Evolutionary conservation across 208 protist species (phyloP).

Genomic region (Wallacemonas rigidus): DNA sequence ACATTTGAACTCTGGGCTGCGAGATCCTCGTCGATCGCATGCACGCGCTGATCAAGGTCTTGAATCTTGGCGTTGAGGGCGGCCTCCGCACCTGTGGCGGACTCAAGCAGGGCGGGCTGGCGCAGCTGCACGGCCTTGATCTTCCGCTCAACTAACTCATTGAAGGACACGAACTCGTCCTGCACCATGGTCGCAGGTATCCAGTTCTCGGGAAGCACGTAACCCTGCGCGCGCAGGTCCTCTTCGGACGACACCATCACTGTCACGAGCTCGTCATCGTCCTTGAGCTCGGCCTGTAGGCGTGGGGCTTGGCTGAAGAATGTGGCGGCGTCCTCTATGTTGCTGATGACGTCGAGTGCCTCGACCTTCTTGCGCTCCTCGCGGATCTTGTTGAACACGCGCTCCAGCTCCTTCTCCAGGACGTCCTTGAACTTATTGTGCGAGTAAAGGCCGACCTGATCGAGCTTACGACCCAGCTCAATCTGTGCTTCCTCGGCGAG

Average conservation of each 20-base stretch:
- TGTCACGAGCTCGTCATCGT: constrained; percentile 50
- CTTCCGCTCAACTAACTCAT: constrained; percentile 92
- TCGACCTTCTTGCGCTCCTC: constrained; percentile 69
- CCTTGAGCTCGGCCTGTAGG: constrained; percentile 76
- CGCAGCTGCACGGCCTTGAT: constrained; percentile 87
- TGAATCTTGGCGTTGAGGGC: constrained; percentile 62
- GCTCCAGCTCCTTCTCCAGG: constrained; percentile 68
- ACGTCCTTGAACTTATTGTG: constrained; percentile 85
- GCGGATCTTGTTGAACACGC: constrained; percentile 49
- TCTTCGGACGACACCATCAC: constrained; percentile 83
- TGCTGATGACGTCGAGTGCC: constrained; percentile 91
- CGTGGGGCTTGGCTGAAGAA: constrained; percentile 74
- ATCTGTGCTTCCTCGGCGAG: constrained; percentile 84
- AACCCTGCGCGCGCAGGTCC: constrained; percentile 84
- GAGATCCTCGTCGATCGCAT: constrained; percentile 35
- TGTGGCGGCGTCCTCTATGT: constrained; percentile 62
- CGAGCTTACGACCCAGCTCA: constrained; percentile 80
- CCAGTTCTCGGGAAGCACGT: constrained; percentile 94
- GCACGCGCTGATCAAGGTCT: constrained; percentile 52
- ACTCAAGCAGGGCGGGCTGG: constrained; percentile 62
- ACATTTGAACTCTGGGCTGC: constrained; percentile 40
- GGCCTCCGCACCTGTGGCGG: constrained; percentile 48
- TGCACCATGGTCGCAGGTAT: constrained; percentile 87
- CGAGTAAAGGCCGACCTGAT: constrained; percentile 77
- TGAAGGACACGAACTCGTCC: constrained; percentile 93